Evolutionary conservation across 2,329 filamentous ascomycete species (phyloP), one percentile per base, ranked within the genome.

Genomic region (Xylaria sp.): DNA sequence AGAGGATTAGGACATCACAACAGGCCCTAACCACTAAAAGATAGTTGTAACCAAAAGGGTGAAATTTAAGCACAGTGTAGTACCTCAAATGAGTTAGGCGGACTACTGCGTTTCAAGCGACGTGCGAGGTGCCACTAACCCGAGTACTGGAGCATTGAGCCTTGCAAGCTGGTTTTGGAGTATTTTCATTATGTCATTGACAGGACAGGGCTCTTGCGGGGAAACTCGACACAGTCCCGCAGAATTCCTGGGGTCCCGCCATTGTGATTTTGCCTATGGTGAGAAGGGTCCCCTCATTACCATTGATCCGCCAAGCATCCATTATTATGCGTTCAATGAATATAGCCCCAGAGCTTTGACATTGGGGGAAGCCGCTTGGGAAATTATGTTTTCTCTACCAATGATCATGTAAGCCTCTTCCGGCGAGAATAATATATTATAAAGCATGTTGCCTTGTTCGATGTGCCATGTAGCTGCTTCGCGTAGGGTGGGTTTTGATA

Each of bases 141-240:
- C n/a, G n/a, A n/a, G n/a, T n/a, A 35, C 31, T 13, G 7, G 31
- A 35, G 13, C 13, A 35, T 35, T 35, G 31, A 35, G 13, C 31
- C 31, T 35, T 35, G 7, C 31, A 35, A 7, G 31, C 7, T 13
- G 7, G 31, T 7, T 13, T 13, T 7, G 13, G 13, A 7, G 31
- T 43, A 43, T 43, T 15, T 23, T 23, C 40, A 25, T 25, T 43
- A 23, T 11, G 13, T 27, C 21, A 44, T 44, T 25, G 27, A 4
- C 4, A n/a, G n/a, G n/a, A n/a, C 9, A 23, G 13, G 21, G 21
- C 21, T n/a, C 15, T 5, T 55, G 53, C 43, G 53, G 53, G 53
- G 53, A 55, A 55, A 33, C 3, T 31, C n/a, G 43, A 48, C 38
- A 47, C 7, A n/a, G 53, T 55, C 53, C 53, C 53, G 53, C 53